Base-by-base conservation (phyloP, 345 rosid genomes). In the Lagerstroemia speciosa region DNA sequence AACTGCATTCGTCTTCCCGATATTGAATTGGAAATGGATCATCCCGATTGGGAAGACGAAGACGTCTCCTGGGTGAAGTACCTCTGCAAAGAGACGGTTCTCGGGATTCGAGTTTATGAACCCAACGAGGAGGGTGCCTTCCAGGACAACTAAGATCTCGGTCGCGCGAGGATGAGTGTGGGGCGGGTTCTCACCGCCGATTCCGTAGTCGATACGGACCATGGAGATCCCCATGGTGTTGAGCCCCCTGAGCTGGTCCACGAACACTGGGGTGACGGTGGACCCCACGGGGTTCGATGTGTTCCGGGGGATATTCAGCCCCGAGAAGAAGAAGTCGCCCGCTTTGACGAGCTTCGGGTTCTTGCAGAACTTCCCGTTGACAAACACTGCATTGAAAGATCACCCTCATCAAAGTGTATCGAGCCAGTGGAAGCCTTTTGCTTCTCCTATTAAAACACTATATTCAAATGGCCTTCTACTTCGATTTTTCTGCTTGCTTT, bases 101-200 rank as follows among this genome's bases (percentile, higher is more conserved):
- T 76, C 69, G n/a, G 67, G 81, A 71, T 77, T 75, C 48, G 85
- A 79, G 43, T 76, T 74, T 55, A 79, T 58, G 60, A 82, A 82
- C n/a, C 85, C 85, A 30, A 75, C 75, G 3, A 69, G 73, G 46
- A 82, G 71, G 31, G 69, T 77, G 64, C 85, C 83, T 65, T 79
- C 76, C 69, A 71, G 38, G 24, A 79, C 74, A 0, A 73, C 45
- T 41, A 79, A 65, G 1, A 81, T 67, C 71, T 79, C 78, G 0
- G 72, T 33, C 31, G 75, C 78, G 36, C 81, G 69, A 4, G 82
- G 79, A 64, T 82, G 81, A 67, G 34, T 67, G 75, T 75, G 84
- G 1, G 79, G 84, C 17, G 83, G 83, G 70, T 70, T 40, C 29
- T 69, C 70, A 20, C 83, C 79, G 0, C 68, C 64, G 2, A 73